Evolutionary conservation across 371 early-diverging fungal genomes (phyloP), one percentile per base, ranked within the genome.

Genomic region (Mucor irregularis): DNA sequence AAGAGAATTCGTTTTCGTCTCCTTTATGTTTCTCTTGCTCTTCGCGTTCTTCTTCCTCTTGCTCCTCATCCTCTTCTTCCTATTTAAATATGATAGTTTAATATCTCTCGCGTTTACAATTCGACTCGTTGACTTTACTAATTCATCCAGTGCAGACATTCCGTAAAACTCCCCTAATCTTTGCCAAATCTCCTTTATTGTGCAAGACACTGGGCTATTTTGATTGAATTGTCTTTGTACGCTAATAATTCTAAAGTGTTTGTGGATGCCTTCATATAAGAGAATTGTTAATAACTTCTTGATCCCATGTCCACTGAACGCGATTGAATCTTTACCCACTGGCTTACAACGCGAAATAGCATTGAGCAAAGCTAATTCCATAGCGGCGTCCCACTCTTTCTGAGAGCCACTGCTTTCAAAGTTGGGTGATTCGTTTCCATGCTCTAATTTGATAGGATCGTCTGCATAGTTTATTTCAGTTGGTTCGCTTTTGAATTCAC

Each of bases 191-290:
- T 83, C 82, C 29, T 76, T 65, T 17, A 83, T 69, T 5, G 76
- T 69, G 45, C 74, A 80, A 0, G 68, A 56, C 0, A 71, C 68
- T 5, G 69, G 73, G 40, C 78, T 78, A 25, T 65, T 50, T 61
- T 79, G 78, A 58, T 81, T 85, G 56, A 82, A 82, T 40, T 76
- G 78, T 21, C 64, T 76, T 47, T 83, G 82, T 16, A 85, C 74
- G 53, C 81, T 82, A 35, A 85, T 73, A 46, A 85, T 81, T 16
- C 85, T 68, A 57, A 85, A 85, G 49, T 85, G 83, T 49, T 80
- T 83, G 53, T 85, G 85, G 55, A 82, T 79, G 5, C 85, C 85
- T 85, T 34, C 2, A 11, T 38, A 17, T 16, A 35, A 21, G n/a
- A 16, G 11, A 16, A 51, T 39, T 46, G 29, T 14, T 19, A 42